These are phyloP conservation scores for Boletus rufocinnamomeus DNA, from an alignment of 768 basidiomycete species.

Conservation along the genomic window DNA sequence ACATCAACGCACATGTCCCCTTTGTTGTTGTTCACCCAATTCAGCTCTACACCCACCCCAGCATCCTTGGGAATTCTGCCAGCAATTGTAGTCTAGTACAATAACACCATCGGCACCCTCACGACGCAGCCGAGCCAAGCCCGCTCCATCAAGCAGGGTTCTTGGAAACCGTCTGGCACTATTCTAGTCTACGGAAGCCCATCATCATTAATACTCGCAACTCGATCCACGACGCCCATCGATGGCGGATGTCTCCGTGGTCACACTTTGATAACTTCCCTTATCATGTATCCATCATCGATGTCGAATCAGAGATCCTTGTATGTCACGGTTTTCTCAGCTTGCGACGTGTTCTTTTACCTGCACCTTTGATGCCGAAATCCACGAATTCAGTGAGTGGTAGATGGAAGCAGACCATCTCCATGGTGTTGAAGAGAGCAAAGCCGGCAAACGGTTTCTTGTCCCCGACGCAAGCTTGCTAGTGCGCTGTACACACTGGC, in stretches of 20 bases:
- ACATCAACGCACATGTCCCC: slow-evolving; percentile 7
- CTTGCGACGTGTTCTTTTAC: background rate
- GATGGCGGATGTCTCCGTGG: slow-evolving; percentile 12
- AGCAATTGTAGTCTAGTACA: slow-evolving; percentile 23
- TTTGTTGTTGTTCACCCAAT: slow-evolving; percentile 13
- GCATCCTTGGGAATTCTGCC: background rate
- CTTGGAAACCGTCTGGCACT: background rate
- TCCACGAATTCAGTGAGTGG: background rate
- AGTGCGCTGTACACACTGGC: background rate
- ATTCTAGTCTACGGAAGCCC: background rate
- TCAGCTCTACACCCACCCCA: background rate
- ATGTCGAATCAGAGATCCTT: background rate
- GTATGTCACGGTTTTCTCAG: slow-evolving; percentile 6
- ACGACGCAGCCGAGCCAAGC: slow-evolving; percentile 9
- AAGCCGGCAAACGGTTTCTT: background rate
- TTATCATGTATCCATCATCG: background rate
- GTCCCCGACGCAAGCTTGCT: background rate
- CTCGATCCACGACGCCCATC: slow-evolving; percentile 20
- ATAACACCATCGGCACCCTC: slow-evolving; percentile 11
- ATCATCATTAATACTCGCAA: slow-evolving; percentile 8
- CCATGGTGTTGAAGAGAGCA: slow-evolving; percentile 6
- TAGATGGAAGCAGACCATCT: background rate
- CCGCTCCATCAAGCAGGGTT: background rate
- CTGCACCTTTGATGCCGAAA: background rate
- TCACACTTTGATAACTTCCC: slow-evolving; percentile 9